phyloP scores from a whole-genome alignment of 2,329 filamentous ascomycete species.

The Claviceps citrina region DNA sequence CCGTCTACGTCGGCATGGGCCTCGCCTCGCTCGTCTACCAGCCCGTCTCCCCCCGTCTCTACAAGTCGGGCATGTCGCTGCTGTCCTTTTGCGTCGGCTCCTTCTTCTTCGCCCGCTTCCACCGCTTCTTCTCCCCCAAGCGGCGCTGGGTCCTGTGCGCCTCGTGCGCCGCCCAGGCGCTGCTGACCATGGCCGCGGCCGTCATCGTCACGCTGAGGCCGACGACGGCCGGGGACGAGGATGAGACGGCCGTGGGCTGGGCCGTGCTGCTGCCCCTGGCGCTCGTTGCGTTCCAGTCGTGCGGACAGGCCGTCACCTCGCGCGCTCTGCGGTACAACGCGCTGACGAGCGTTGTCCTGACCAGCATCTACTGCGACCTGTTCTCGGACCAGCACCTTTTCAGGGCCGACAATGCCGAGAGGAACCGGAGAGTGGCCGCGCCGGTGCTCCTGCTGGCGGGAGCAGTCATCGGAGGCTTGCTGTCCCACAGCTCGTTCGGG shows the following conservation, averaged over 20 bases:
- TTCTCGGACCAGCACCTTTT: constrained; percentile 48
- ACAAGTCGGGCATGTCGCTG: constrained; percentile 56
- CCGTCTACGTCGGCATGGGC: constrained; percentile 63
- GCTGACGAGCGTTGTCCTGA: constrained; percentile 64
- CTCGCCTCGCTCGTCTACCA: constrained; percentile 37
- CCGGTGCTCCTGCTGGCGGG: constrained; percentile 34
- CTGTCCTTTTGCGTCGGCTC: constrained; percentile 57
- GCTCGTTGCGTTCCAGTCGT: constrained; percentile 60
- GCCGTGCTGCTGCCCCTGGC: constrained; percentile 50
- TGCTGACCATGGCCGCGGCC: constrained; percentile 36
- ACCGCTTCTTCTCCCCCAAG: constrained; percentile 44
- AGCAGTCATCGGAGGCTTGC: constrained; percentile 32
- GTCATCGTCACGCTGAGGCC: constrained; percentile 34
- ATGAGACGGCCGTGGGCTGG: constrained; percentile 35
- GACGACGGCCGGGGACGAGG: constrained; percentile 19
- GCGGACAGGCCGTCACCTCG: constrained; percentile 63
- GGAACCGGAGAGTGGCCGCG: constrained; percentile 35
- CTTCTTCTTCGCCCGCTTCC: constrained; percentile 53
- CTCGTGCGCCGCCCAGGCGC: constrained; percentile 39
- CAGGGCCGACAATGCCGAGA: constrained; percentile 27
- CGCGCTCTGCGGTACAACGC: constrained; percentile 53
- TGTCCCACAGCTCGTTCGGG: constrained; percentile 32
- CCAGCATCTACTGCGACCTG: constrained; percentile 68
- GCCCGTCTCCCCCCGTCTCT: constrained; percentile 15
- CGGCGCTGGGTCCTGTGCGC: constrained; percentile 49